phyloP scores from a whole-genome alignment of 2,329 filamentous ascomycete species.

The Anisogramma anomala region DNA sequence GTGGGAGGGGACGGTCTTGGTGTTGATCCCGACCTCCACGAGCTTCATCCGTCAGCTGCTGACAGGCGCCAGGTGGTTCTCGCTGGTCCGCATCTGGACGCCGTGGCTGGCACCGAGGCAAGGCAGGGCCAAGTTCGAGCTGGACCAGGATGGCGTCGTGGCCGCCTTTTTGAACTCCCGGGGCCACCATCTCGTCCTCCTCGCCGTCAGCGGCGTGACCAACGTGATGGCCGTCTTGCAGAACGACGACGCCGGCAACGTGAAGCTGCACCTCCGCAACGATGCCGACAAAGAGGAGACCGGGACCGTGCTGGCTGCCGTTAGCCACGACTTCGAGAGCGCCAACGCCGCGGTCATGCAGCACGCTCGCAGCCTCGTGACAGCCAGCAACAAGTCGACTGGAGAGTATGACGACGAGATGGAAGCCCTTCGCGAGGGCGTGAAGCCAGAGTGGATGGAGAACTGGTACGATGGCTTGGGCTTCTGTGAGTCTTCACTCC shows the following conservation, averaged over 20 bases:
- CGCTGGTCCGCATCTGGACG: constrained; percentile 64
- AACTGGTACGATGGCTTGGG: constrained; percentile 88
- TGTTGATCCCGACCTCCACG: too few relatives aligned
- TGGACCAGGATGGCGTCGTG: constrained; percentile 69
- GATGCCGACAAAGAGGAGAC: constrained; percentile 47
- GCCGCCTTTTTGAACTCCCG: constrained; percentile 63
- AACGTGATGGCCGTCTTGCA: constrained; percentile 60
- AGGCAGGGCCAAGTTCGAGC: constrained; percentile 51
- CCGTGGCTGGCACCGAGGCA: constrained; percentile 88
- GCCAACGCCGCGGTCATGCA: constrained; percentile 77
- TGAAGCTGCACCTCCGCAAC: constrained; percentile 60
- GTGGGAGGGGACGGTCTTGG: too few relatives aligned
- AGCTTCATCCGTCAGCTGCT: constrained; percentile 13
- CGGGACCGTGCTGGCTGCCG: constrained; percentile 56
- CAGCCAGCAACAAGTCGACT: constrained; percentile 30
- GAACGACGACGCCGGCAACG: constrained; percentile 50
- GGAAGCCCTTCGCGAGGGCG: constrained; percentile 32
- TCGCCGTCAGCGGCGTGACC: constrained; percentile 65
- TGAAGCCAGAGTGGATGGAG: constrained; percentile 59
- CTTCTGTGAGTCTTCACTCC: constrained; percentile 50
- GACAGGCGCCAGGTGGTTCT: constrained; percentile 54
- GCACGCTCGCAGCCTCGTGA: constrained; percentile 60
- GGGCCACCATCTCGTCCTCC: constrained; percentile 64
- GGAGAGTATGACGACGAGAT: constrained; percentile 35
- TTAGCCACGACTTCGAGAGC: constrained; percentile 60